Conservation (phyloP, 768 basidiomycete species). For the Amanita rubescens region DNA sequence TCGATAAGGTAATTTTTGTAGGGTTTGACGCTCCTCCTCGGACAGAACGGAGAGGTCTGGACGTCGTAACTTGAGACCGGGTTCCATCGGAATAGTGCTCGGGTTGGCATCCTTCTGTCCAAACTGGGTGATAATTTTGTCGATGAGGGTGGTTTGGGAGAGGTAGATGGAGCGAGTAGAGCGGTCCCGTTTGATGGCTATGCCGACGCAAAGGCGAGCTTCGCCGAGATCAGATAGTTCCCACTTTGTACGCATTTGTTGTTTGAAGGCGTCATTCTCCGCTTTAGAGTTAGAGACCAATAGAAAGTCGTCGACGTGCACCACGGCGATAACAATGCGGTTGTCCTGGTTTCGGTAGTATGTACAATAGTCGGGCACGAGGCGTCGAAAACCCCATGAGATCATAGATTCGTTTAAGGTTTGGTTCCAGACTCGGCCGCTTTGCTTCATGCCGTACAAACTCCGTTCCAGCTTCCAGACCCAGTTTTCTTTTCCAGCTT, state of each 20-base stretch:
- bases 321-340: constrained; percentile 18
- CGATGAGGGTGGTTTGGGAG: background rate
- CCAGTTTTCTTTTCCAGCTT: constrained; percentile 15
- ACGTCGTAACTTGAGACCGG: background rate
- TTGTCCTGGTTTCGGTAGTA: constrained; percentile 15
- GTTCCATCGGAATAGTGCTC: background rate
- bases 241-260: constrained; percentile 20
- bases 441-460: constrained; percentile 34
- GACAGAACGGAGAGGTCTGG: background rate
- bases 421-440: constrained; percentile 26
- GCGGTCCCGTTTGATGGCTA: constrained; percentile 24
- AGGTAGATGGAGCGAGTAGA: background rate
- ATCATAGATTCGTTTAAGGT: constrained; percentile 17
- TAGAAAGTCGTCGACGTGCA: constrained; percentile 27
- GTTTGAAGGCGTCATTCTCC: constrained; percentile 17
- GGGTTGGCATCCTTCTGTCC: background rate
- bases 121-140: background rate
- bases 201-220: constrained; percentile 25
- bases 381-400: background rate
- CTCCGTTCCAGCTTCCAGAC: constrained; percentile 19
- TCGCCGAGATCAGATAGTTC: constrained; percentile 27
- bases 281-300: constrained; percentile 12
- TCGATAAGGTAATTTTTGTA: constrained; percentile 18
- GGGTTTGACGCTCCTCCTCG: background rate
- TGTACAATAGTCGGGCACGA: constrained; percentile 13